Base-by-base conservation (phyloP, 495 filamentous ascomycete genomes). In the Podospora fimiseda region DNA sequence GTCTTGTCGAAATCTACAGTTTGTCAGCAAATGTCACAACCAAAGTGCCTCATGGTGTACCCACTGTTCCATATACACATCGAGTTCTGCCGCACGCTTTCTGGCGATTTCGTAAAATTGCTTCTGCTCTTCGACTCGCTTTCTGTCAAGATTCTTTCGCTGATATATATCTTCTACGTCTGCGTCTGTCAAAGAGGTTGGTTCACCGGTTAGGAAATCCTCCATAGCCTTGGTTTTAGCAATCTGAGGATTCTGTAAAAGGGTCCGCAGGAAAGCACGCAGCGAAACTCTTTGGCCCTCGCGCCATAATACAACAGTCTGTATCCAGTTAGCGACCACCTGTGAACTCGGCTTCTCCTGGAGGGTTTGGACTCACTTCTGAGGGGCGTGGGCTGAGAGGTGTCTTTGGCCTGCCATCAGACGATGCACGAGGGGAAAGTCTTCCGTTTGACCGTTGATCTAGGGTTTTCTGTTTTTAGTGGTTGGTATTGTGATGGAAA, bases 21-120 rank as follows among this genome's bases (percentile, higher is more conserved):
- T 16, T 21, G 46, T 56, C 23, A 43, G 38, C 24, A 11, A 46
- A 24, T 13, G 20, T 21, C 18, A n/a, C 16, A 9, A 9, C 8
- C n/a, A 8, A n/a, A 3, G 9, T 24, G 11, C 40, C n/a, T 13
- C 11, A 9, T 39, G 15, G 27, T 9, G n/a, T 16, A 77, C 85
- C 65, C 78, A 92, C 84, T 93, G 70, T 70, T 98, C 93, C 93
- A 98, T 98, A 64, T 96, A 96, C 7, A 95, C 87, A 71, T 98
- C 94, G 44, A 98, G 69, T 61, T 96, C 94, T 2, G 86, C 83
- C 13, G 93, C 93, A 47, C 93, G 86, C 66, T 90, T 83, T 54
- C 89, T 74, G 2, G 93, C 93, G 64, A 98, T 88, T 63, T 98
- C 91, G 71, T 95, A 98, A 67, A 98, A 98, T 48, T 79, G 79